Base-by-base conservation (phyloP, 495 filamentous ascomycete genomes). In the Penicillium ochrochloron region DNA sequence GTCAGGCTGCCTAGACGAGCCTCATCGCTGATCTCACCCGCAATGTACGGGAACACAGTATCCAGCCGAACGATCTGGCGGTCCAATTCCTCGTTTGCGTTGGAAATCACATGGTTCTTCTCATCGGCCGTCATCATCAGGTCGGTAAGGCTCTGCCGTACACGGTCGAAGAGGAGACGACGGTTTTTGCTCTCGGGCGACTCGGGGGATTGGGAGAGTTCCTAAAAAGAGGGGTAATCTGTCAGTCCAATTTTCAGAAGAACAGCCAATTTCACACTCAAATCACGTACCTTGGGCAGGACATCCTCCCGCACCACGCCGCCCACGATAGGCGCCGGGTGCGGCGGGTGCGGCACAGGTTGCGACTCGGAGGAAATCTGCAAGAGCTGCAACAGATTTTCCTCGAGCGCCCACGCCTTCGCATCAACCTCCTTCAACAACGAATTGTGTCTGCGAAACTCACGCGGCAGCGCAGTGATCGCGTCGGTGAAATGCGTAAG, bases 361-460 rank as follows among this genome's bases (percentile, higher is more conserved):
- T 86, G 84, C 27, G 86, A 82, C 61, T 86, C 84, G 59, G 89
- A 86, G 21, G 90, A 87, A 60, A 80, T 80, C 41, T 88, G 82
- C 64, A 96, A 84, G 62, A 94, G 80, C 68, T 89, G 81, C 61
- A 88, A 83, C 35, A 97, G 82, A 69, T 85, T 80, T 62, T 84
- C 83, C 67, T 85, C 83, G 10, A 84, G 75, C 6, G 81, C 83
- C 77, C 81, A 84, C 15, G 82, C 81, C 66, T 99, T 99, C 55
- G 95, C 94, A 80, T 99, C 96, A 35, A 97, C 95, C 75, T 99
- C 95, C 69, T 97, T 97, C 56, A 99, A 80, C 50, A 97, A 84
- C 7, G 93, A 95, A 71, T 96, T 97, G 75, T 99, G 94, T 63
- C 92, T 86, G 60, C 96, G 91, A 58, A 97, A 92, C 72, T 99